These are phyloP conservation scores for Boletus rubropictus DNA, from an alignment of 768 basidiomycete species.

Conservation along the genomic window DNA sequence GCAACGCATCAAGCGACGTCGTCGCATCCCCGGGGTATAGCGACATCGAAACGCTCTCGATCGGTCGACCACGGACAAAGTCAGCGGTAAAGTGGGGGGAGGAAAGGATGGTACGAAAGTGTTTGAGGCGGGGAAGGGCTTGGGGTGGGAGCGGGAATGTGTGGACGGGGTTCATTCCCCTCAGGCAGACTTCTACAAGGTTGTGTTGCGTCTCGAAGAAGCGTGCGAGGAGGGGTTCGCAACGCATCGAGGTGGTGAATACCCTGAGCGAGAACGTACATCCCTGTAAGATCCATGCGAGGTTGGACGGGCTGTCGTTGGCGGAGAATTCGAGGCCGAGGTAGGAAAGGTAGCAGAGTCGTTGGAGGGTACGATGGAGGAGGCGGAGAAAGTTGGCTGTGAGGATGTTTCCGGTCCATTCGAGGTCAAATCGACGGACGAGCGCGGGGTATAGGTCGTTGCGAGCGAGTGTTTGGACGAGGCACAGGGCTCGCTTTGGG, in stretches of 20 bases:
- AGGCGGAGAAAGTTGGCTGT: conserved; percentile 47
- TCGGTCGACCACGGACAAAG: conserved; percentile 43
- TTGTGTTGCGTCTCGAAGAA: conserved; percentile 48
- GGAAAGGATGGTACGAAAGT: conserved; percentile 52
- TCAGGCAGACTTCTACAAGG: conserved; percentile 49
- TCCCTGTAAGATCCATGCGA: conserved; percentile 45
- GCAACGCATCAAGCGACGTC: conserved; percentile 42
- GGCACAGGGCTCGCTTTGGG: conserved; percentile 29
- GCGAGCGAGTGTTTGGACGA: conserved; percentile 37
- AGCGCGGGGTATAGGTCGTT: conserved; percentile 35
- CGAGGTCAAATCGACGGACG: conserved; percentile 45
- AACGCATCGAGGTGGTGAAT: conserved; percentile 55
- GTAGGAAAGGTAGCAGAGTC: conserved; percentile 34
- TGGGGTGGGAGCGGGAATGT: conserved; percentile 30
- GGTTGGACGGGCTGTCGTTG: conserved; percentile 28
- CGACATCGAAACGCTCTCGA: conserved; percentile 50
- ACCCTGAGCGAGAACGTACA: conserved; percentile 41
- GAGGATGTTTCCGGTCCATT: conserved; percentile 34
- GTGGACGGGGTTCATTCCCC: conserved; percentile 42
- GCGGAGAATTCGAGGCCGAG: conserved; percentile 48
- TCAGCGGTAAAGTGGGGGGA: conserved; percentile 41
- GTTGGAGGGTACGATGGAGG: conserved; percentile 39
- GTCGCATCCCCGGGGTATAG: conserved; percentile 38
- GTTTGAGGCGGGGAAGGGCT: conserved; percentile 43
- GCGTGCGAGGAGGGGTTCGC: conserved; percentile 39